A percentile compares a stretch with the other conserved stretches of the same genome.
These are phyloP conservation scores for Penstemon newberryi DNA, from an alignment of 257 asterid genomes.

Conservation along the genomic window DNA sequence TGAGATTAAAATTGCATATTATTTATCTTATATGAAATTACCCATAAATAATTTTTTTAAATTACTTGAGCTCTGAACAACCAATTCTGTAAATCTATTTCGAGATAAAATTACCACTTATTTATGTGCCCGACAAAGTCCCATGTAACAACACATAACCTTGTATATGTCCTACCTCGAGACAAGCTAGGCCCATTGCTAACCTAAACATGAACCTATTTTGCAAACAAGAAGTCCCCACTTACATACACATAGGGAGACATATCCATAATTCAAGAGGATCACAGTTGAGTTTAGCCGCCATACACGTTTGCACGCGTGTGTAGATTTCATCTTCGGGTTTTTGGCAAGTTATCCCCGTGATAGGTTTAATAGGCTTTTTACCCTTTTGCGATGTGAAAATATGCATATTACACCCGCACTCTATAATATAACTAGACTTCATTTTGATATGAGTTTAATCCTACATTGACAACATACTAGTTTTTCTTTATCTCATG, in stretches of 20 bases:
- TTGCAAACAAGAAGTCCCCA: slow-evolving; percentile 67
- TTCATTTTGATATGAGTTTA: too few relatives aligned
- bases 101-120: neutral
- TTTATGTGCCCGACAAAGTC: slow-evolving; percentile 42
- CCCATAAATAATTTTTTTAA: too few relatives aligned
- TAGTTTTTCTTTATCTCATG: too few relatives aligned
- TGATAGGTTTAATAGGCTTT: neutral
- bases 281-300: slow-evolving; percentile 68
- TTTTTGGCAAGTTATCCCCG: neutral
- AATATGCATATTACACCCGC: too few relatives aligned
- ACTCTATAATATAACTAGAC: too few relatives aligned
- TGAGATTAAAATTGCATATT: too few relatives aligned
- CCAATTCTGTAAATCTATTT: too few relatives aligned
- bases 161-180: slow-evolving; percentile 40
- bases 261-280: slow-evolving; percentile 41
- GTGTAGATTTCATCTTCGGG: neutral
- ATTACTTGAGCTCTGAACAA: too few relatives aligned
- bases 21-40: too few relatives aligned
- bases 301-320: slow-evolving; percentile 75
- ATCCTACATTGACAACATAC: too few relatives aligned
- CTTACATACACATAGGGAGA: slow-evolving; percentile 40
- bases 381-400: neutral
- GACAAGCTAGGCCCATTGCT: slow-evolving; percentile 49
- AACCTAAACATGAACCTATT: slow-evolving; percentile 34
- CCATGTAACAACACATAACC: slow-evolving; percentile 45